phyloP scores from a whole-genome alignment of 371 early-diverging fungal genomes.

The Mortierella sp. region DNA sequence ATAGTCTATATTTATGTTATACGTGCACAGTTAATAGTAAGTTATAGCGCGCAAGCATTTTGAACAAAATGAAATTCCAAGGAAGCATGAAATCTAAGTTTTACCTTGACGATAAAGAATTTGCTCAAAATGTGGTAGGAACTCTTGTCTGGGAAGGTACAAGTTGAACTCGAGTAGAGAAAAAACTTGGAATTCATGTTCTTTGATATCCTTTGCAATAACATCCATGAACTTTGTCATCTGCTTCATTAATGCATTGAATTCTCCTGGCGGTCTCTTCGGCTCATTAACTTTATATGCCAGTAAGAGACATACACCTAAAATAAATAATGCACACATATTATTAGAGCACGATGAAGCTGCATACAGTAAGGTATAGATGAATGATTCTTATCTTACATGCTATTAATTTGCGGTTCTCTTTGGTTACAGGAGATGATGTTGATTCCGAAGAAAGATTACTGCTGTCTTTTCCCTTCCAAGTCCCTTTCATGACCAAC shows the following conservation, averaged over 20 bases:
- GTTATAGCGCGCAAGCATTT: too few relatives aligned
- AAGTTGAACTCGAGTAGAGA: slow-evolving; percentile 88
- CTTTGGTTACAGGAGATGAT: slow-evolving; percentile 72
- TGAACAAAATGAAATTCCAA: too few relatives aligned
- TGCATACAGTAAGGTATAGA: not conserved
- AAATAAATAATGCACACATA: slow-evolving; percentile 39
- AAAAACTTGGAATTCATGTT: slow-evolving; percentile 91
- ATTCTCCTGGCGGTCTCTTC: slow-evolving; percentile 71
- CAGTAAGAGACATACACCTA: slow-evolving; percentile 81
- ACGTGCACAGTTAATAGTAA: too few relatives aligned
- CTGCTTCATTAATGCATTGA: slow-evolving; percentile 59
- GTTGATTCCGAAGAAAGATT: slow-evolving; percentile 59
- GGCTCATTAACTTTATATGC: slow-evolving; percentile 91
- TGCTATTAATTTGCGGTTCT: slow-evolving; percentile 85
- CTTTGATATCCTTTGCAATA: slow-evolving; percentile 80
- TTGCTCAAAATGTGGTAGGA: slow-evolving; percentile 90
- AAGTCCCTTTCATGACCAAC: slow-evolving; percentile 76
- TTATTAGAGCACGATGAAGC: slow-evolving; percentile 8
- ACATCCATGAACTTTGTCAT: slow-evolving; percentile 79
- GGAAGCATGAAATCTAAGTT: not conserved
- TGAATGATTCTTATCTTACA: slow-evolving; percentile 58
- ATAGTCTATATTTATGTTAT: slow-evolving; percentile 45
- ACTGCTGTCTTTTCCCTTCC: slow-evolving; percentile 54
- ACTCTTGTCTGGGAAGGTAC: slow-evolving; percentile 82
- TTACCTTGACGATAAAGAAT: slow-evolving; percentile 66